phyloP scores from a whole-genome alignment of 768 basidiomycete genomes.

The Cystobasidium tubakii region DNA sequence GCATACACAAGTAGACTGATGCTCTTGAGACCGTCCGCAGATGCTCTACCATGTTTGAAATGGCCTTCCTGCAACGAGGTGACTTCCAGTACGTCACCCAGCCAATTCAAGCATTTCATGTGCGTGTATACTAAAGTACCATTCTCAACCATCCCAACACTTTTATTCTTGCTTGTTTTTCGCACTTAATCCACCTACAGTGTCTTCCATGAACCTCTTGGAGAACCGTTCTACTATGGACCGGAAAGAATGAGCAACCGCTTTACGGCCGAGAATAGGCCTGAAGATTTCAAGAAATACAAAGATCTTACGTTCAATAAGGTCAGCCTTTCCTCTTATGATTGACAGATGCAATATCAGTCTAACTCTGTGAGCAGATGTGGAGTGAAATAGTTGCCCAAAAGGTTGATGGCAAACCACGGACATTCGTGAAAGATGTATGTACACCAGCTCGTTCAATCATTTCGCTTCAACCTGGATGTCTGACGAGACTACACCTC shows the following conservation, averaged over 20 bases:
- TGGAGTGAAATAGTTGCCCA: slow-evolving; percentile 39
- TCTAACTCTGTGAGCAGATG: slow-evolving; percentile 19
- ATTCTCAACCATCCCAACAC: too few relatives aligned
- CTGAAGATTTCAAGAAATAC: slow-evolving; percentile 37
- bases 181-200: slow-evolving; percentile 14
- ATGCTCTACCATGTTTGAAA: slow-evolving; percentile 46
- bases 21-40: not conserved
- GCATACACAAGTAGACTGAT: slow-evolving; percentile 3
- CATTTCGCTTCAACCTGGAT: not conserved
- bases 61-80: slow-evolving; percentile 36
- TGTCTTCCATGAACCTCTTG: slow-evolving; percentile 44
- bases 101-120: too few relatives aligned
- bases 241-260: slow-evolving; percentile 42
- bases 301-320: slow-evolving; percentile 39
- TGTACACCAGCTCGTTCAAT: too few relatives aligned
- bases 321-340: slow-evolving; percentile 39
- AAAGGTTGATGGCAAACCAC: slow-evolving; percentile 14
- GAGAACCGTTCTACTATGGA: slow-evolving; percentile 42
- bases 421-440: slow-evolving; percentile 44
- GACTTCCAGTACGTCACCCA: slow-evolving; percentile 27
- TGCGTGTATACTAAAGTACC: too few relatives aligned
- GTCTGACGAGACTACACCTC: not conserved
- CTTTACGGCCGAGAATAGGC: slow-evolving; percentile 37
- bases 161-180: not conserved
- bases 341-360: too few relatives aligned